phyloP scores from a whole-genome alignment of 2,329 filamentous ascomycete species.

The Hymenotorrendiella dingleyae region DNA sequence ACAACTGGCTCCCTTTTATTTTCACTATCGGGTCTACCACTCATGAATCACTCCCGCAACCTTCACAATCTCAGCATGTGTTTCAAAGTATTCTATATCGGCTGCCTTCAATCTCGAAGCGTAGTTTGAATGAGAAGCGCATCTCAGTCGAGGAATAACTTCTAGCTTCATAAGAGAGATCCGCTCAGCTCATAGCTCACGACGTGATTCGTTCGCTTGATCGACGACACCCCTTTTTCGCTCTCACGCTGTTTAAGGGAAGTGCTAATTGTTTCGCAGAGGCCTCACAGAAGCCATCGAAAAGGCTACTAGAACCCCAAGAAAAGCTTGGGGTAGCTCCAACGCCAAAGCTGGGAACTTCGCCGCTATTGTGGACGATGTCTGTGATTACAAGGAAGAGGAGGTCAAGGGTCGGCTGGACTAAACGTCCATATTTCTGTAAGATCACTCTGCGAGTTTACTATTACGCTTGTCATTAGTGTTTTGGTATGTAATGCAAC shows the following conservation, averaged over 20 bases:
- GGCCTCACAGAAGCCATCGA: slow-evolving; percentile 18
- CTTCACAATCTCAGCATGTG: too few species aligned
- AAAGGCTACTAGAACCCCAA: slow-evolving; percentile 15
- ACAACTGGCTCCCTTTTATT: too few species aligned
- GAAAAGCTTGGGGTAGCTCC: slow-evolving; percentile 18
- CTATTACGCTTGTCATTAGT: too few species aligned
- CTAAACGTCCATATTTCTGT: too few species aligned
- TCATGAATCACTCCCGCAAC: too few species aligned
- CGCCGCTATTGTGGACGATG: slow-evolving; percentile 4
- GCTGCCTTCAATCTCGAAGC: too few species aligned
- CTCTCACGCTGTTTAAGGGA: too few species aligned
- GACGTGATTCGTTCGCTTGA: not conserved
- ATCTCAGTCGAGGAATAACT: not conserved
- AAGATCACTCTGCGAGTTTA: too few species aligned
- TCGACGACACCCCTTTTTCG: too few species aligned
- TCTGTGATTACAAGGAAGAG: slow-evolving; percentile 8
- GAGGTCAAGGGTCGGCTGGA: slow-evolving; percentile 19
- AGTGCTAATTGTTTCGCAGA: slow-evolving; percentile 7
- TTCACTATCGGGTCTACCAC: too few species aligned
- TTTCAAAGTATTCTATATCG: too few species aligned
- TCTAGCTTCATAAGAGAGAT: not conserved
- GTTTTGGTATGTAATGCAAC: too few species aligned
- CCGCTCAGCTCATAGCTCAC: not conserved
- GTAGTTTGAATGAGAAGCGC: not conserved
- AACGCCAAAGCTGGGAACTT: slow-evolving; percentile 12